Evolutionary conservation across 2,329 filamentous ascomycete genomes (phyloP), one percentile per base, ranked within the genome.

Genomic region (Scedosporium boydii): DNA sequence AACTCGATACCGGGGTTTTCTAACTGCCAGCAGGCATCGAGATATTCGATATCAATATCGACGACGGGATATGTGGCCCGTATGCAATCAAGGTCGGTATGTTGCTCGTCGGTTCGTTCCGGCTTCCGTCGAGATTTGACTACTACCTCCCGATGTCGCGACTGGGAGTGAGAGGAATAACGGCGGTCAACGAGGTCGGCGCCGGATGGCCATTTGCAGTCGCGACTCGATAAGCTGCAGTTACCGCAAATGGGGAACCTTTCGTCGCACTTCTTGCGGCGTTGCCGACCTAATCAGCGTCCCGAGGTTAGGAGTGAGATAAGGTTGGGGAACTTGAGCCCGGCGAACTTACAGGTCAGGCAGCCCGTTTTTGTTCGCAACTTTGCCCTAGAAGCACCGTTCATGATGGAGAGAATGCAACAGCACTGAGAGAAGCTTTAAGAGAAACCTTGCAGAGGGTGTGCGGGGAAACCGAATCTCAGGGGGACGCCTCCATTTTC

Each of bases 301-400:
- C 6, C 29, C 29, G 7, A 10, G 29, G 29, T 34, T 34, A 34
- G 29, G 10, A 9, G 1, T 3, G 7, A 3, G 29, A 34, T 10
- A 34, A 10, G 29, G 29, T 34, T 34, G 29, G 29, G 3, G 29
- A 34, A 34, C 29, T 34, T 10, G 29, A 34, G 7, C 7, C 29
- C 6, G 9, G 2, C 29, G 7, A 34, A 34, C 29, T 34, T 42
- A 60, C 63, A 63, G 5, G 63, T 60, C 6, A 63, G 46, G 27
- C 61, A 64, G 21, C 63, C 63, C 2, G 63, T 64, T 58, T 64
- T 64, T 16, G 53, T 56, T 5, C 53, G 3, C 23, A 56, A n/a
- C 23, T 21, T 56, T 26, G 53, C 18, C 6, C 53, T 56, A 6
- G 53, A 27, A 10, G 53, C 53, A 10, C 18, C 23, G 5, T 23